Evolutionary conservation across 768 basidiomycete genomes (phyloP), one percentile per base, ranked within the genome.

Genomic region (Dioszegia aurantiaca): DNA sequence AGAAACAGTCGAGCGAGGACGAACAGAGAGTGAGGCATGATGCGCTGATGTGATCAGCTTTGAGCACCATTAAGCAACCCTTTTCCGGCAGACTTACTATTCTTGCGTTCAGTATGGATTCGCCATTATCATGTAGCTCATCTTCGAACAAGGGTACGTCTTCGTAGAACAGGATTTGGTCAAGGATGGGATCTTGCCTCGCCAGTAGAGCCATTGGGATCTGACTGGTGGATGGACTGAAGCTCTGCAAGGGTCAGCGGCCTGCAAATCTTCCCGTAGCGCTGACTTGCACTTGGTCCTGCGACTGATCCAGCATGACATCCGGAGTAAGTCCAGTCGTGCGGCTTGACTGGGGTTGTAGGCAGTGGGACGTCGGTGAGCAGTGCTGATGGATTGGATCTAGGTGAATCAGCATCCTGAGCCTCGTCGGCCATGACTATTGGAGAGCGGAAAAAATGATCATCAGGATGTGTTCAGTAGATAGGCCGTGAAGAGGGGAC

Each of bases 311-410:
- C 95, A 0, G 85, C 68, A 65, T 97, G 92, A 2, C 82, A 85
- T 1, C 91, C 89, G 2, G 93, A 95, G 75, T 95, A 98, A 11
- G 95, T 99, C 95, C 95, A 98, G 72, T 99, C 95, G 76, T 89
- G 97, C 0, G 87, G 87, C 66, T 93, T 95, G 8, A 90, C 87
- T 41, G 73, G 72, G 41, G 69, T 72, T 43, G 67, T 71, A 47
- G 77, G 72, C 30, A 77, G 60, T 3, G 71, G 67, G 23, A 64
- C 61, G 58, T 74, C 69, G 17, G 64, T 61, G 0, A 75, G 62
- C 43, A 63, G 59, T 40, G 52, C 55, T 55, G 60, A 59, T 33
- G 48, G 33, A 21, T 37, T 56, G 30, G 42, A 37, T 31, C 53
- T 55, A 33, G 0, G 16, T 23, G 1, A 30, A 54, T 17, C 37